phyloP scores from a whole-genome alignment of 2,329 filamentous ascomycete genomes.

The Claviceps cyperi region DNA sequence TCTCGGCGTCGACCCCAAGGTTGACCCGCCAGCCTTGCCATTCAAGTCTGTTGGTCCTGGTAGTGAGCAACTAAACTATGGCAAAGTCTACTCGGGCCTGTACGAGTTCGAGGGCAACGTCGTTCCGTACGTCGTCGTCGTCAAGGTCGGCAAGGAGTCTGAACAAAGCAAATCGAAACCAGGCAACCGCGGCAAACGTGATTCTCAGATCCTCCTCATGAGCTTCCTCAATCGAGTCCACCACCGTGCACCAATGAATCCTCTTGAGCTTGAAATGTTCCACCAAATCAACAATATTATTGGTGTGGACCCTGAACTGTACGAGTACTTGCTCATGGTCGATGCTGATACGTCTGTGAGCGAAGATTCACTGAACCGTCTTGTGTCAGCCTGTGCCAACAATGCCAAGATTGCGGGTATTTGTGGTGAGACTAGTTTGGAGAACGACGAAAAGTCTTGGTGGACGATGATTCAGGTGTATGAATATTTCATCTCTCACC shows the following conservation, averaged over 20 bases:
- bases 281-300: conserved; percentile 99
- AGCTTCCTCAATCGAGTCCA: conserved; percentile 97
- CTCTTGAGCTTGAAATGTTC: conserved; percentile 93
- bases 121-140: conserved; percentile 87
- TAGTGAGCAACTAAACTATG: conserved; percentile 90
- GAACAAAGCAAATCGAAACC: conserved; percentile 85
- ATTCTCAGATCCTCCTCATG: conserved; percentile 91
- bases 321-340: conserved; percentile 94
- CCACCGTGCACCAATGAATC: conserved; percentile 85
- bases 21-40: conserved; percentile 83
- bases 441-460: conserved; percentile 91
- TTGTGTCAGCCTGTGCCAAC: conserved; percentile 85
- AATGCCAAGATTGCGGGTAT: conserved; percentile 95
- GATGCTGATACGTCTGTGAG: conserved; percentile 92
- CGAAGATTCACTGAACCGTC: conserved; percentile 81
- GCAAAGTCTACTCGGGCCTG: conserved; percentile 93
- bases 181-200: conserved; percentile 95
- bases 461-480: conserved; percentile 99
- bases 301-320: conserved; percentile 90
- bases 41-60: conserved; percentile 88
- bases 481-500: conserved; percentile 98
- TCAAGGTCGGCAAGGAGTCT: conserved; percentile 95
- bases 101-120: conserved; percentile 98
- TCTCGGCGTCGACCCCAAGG: conserved; percentile 89
- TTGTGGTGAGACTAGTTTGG: conserved; percentile 88